phyloP scores from a whole-genome alignment of 352 stramenopile genomes.

The Globisporangium sylvaticum region DNA sequence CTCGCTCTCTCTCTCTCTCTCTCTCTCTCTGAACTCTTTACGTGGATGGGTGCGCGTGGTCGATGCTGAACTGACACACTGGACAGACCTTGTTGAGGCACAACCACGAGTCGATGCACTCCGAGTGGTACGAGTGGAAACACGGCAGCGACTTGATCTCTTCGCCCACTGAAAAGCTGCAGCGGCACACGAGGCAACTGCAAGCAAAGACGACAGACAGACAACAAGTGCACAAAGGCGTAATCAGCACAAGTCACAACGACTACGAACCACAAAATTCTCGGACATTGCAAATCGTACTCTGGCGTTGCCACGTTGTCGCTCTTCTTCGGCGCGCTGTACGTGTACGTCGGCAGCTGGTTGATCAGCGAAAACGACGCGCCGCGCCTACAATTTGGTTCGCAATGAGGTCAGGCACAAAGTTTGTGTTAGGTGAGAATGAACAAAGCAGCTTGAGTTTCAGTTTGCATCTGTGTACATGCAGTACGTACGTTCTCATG shows the following conservation, averaged over 20 bases:
- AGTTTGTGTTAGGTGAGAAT: background rate
- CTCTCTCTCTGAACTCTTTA: constrained; percentile 5
- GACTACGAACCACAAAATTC: background rate
- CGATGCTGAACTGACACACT: constrained; percentile 84
- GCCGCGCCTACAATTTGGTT: constrained; percentile 39
- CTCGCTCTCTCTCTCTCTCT: too few species aligned
- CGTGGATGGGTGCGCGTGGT: constrained; percentile 23
- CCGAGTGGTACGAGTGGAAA: constrained; percentile 92
- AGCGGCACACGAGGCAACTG: constrained; percentile 92
- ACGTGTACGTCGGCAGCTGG: constrained; percentile 80
- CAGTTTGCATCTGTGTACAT: background rate
- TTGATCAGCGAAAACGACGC: constrained; percentile 63
- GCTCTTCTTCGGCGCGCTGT: constrained; percentile 45
- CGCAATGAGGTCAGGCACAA: background rate
- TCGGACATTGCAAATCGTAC: constrained; percentile 25
- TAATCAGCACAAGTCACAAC: background rate
- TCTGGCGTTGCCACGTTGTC: constrained; percentile 44
- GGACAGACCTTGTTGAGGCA: constrained; percentile 90
- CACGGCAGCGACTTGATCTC: constrained; percentile 92
- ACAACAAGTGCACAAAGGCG: background rate
- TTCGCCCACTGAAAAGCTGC: constrained; percentile 86
- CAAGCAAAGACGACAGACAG: constrained; percentile 6
- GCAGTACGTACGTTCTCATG: constrained; percentile 23
- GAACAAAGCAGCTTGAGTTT: background rate
- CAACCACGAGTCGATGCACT: constrained; percentile 92